phyloP scores from a whole-genome alignment of 768 basidiomycete species.

The Psilocybe tampanensis region DNA sequence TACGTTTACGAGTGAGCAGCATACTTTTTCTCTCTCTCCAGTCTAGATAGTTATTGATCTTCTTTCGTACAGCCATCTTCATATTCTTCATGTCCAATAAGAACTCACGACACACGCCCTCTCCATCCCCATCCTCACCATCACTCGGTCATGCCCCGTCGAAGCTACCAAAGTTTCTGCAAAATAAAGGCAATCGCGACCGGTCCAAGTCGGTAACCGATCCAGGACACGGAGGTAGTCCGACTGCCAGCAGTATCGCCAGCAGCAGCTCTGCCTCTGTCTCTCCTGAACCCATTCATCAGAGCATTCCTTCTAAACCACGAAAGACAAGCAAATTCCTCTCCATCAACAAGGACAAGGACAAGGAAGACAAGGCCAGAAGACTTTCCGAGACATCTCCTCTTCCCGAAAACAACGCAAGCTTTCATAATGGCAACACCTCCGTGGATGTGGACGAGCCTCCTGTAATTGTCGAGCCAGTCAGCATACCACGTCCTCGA shows the following conservation, averaged over 20 bases:
- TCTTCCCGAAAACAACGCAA: not conserved
- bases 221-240: conserved; percentile 36
- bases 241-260: conserved; percentile 41
- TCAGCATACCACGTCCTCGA: conserved; percentile 52
- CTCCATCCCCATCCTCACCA: conserved; percentile 34
- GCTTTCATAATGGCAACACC: conserved; percentile 8
- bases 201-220: conserved; percentile 56
- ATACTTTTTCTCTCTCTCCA: not conserved
- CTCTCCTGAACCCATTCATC: conserved; percentile 25
- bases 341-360: conserved; percentile 32
- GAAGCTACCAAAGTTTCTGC: conserved; percentile 69
- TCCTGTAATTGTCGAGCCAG: conserved; percentile 71
- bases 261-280: conserved; percentile 29
- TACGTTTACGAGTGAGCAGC: conserved; percentile 14
- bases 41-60: conserved; percentile 5
- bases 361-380: conserved; percentile 33
- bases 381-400: conserved; percentile 2
- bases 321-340: conserved; percentile 39
- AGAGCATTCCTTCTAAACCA: conserved; percentile 26
- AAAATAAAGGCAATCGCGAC: conserved; percentile 60
- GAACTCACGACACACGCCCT: conserved; percentile 38
- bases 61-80: not conserved
- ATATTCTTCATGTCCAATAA: conserved; percentile 44
- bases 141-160: conserved; percentile 40
- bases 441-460: conserved; percentile 44